Base-by-base conservation (phyloP, 257 asterid species). In the Handroanthus guayacan region DNA sequence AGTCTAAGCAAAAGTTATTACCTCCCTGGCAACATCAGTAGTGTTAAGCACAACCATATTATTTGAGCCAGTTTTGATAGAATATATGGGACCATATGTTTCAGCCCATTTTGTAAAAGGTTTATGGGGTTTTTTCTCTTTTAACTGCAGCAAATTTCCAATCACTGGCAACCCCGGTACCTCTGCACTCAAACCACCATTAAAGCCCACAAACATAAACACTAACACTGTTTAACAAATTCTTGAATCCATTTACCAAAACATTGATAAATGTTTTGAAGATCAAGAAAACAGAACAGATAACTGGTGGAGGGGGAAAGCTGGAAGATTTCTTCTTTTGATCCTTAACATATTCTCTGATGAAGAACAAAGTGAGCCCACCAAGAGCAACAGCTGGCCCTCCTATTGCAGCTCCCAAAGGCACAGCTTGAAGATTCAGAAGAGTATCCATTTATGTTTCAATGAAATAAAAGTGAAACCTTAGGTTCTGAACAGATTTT, bases 41-140 rank as follows among this genome's bases (percentile, higher is more conserved):
- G 90, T 43, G 77, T 88, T 95, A 66, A 95, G 93, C 16, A 95
- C 93, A 78, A 91, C 85, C 86, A 95, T 82, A 3, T 69, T 81
- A 67, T 56, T 88, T 37, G 93, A 77, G 20, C 99, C 98, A n/a
- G 96, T 64, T 78, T 72, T 81, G 79, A 92, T 89, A 2, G 99
- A 89, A 69, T 89, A 95, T 3, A 95, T 67, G 2, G 98, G 97
- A 18, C 98, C 98, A 79, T 95, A 87, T 3, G 67, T 75, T 79
- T 93, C 88, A 34, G 96, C 96, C 97, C 97, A 95, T 60, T 82
- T 89, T n/a, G 91, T 74, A 67, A 95, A 95, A 12, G 98, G 91
- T 67, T 84, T 91, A 86, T 89, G 86, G 37, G 99, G 97, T 38
- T 95, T 95, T 88, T 92, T 95, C 86, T 89, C 97, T 76, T 88